Evolutionary conservation across 352 stramenopile genomes (phyloP).

Genomic region (Phytophthora rubi): DNA sequence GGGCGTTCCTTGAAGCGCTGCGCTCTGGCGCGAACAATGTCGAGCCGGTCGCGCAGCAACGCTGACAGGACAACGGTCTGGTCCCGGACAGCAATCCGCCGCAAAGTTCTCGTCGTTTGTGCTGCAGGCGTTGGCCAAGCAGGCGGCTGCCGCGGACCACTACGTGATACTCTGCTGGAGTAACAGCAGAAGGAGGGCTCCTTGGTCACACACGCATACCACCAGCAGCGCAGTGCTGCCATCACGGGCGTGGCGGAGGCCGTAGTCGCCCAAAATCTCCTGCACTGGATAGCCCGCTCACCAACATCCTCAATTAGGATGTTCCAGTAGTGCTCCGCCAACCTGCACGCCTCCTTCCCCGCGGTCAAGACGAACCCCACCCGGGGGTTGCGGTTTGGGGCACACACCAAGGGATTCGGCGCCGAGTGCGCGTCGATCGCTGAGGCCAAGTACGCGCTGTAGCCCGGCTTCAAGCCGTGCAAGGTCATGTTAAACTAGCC

Average conservation of each 20-base stretch:
- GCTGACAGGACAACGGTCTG: conserved; percentile 41
- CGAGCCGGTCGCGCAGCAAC: conserved; percentile 35
- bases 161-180: conserved; percentile 57
- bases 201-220: conserved; percentile 27
- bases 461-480: conserved; percentile 69
- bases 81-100: conserved; percentile 11
- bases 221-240: conserved; percentile 19
- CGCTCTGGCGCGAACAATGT: conserved; percentile 13
- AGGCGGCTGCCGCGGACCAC: conserved; percentile 6
- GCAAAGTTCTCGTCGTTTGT: conserved; percentile 38
- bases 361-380: conserved; percentile 87
- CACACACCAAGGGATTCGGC: conserved; percentile 55
- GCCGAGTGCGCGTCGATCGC: conserved; percentile 86
- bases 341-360: conserved; percentile 59
- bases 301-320: conserved; percentile 75
- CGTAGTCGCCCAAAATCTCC: conserved; percentile 50
- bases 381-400: conserved; percentile 63
- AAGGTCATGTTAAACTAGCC: conserved; percentile 93
- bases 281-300: conserved; percentile 63
- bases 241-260: conserved; percentile 52
- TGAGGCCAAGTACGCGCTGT: conserved; percentile 82
- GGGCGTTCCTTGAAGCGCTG: conserved; percentile 35
- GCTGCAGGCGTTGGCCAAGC: conserved; percentile 29
- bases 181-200: conserved; percentile 44
- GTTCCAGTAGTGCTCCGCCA: conserved; percentile 61